phyloP scores from a whole-genome alignment of 768 basidiomycete species.

The Cyathus striatus region DNA sequence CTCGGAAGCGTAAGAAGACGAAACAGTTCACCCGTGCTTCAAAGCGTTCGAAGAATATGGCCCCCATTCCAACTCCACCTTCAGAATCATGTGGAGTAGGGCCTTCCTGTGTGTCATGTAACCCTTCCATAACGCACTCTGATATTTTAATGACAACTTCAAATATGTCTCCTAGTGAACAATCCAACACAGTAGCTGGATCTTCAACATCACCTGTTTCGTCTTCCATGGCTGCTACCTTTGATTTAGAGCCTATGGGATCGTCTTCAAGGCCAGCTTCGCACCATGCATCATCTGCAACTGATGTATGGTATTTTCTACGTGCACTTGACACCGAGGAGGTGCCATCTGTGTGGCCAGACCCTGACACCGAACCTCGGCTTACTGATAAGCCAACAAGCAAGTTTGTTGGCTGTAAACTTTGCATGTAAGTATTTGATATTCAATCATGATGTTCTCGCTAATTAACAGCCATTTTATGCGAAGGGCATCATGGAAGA shows the following conservation, averaged over 20 bases:
- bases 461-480: background rate
- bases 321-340: background rate
- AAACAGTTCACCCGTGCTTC: no score
- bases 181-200: no score
- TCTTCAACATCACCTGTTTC: background rate
- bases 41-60: no score
- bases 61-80: background rate
- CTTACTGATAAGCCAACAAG: background rate
- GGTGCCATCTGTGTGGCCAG: background rate
- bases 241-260: no score
- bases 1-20: no score
- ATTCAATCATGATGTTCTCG: background rate
- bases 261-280: background rate
- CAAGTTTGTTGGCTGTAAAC: background rate
- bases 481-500: background rate
- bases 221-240: background rate
- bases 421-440: no score
- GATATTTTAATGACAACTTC: no score
- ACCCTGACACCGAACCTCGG: background rate
- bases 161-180: no score
- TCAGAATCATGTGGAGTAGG: background rate
- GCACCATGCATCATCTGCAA: background rate
- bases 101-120: no score
- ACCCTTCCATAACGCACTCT: no score
- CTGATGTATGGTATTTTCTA: background rate